phyloP scores from a whole-genome alignment of 371 early-diverging fungal species.

The Mortierella sp. region DNA sequence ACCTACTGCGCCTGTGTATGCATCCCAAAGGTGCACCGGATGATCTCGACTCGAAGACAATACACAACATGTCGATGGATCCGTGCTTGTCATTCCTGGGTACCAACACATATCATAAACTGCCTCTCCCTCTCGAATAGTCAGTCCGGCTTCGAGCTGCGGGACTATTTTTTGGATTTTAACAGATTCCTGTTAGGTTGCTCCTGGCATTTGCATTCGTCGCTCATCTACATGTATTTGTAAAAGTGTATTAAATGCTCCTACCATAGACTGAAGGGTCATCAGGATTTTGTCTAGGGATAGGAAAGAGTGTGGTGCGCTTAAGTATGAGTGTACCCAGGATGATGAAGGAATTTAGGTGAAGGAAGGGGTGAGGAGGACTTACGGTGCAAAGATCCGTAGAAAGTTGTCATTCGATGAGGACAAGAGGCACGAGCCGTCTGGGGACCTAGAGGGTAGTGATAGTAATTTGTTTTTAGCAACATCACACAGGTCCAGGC shows the following conservation, averaged over 20 bases:
- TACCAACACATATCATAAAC: conserved; percentile 77
- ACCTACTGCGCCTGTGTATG: conserved; percentile 64
- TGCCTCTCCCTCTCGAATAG: conserved; percentile 65
- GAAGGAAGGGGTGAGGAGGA: too few relatives aligned
- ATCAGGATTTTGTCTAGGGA: too few relatives aligned
- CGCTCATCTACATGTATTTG: not conserved
- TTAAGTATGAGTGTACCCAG: not conserved
- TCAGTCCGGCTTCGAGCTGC: conserved; percentile 50
- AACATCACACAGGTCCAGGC: not conserved
- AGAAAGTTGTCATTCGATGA: conserved; percentile 70
- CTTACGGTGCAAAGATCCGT: conserved; percentile 66
- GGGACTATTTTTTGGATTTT: not conserved
- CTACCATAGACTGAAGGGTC: too few relatives aligned
- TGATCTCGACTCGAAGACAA: conserved; percentile 73
- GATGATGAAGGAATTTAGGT: too few relatives aligned
- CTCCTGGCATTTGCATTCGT: not conserved
- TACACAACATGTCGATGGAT: conserved; percentile 74
- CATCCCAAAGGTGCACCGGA: conserved; percentile 79
- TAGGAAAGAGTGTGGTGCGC: not conserved
- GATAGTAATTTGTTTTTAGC: not conserved
- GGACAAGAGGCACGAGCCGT: conserved; percentile 69
- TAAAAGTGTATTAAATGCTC: too few relatives aligned
- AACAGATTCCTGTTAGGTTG: not conserved
- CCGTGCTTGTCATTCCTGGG: conserved; percentile 71
- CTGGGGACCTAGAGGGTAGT: conserved; percentile 64